Evolutionary conservation across 805 yeast species (phyloP).

Genomic region (Lipomyces starkeyi): DNA sequence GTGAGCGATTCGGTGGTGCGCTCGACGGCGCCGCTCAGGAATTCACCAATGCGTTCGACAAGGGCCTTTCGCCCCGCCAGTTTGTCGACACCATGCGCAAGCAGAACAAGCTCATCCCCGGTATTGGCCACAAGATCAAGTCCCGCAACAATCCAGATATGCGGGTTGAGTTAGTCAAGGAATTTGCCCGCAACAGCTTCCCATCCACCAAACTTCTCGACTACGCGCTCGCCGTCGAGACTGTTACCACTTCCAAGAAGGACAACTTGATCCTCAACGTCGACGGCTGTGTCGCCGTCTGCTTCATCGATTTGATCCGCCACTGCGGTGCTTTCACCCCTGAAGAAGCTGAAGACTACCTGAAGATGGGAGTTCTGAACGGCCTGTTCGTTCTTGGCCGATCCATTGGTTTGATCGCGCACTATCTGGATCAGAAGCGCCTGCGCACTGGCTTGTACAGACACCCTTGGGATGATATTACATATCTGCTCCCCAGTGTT

Average conservation of each 20-base stretch:
- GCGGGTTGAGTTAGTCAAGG: constrained; percentile 56
- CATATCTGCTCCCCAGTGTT: constrained; percentile 43
- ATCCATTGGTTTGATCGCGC: constrained; percentile 55
- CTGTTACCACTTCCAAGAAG: constrained; percentile 57
- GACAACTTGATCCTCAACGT: constrained; percentile 54
- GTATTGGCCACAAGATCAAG: constrained; percentile 56
- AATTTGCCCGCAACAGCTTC: constrained; percentile 53
- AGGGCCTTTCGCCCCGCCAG: constrained; percentile 54
- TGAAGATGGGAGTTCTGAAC: constrained; percentile 54
- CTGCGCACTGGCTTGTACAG: constrained; percentile 55
- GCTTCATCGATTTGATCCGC: constrained; percentile 53
- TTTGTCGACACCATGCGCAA: constrained; percentile 55
- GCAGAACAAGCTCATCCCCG: constrained; percentile 56
- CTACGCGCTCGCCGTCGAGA: constrained; percentile 56
- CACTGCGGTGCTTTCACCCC: constrained; percentile 53
- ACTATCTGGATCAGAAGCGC: constrained; percentile 55
- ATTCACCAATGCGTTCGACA: constrained; percentile 53
- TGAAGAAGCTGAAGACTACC: constrained; percentile 54
- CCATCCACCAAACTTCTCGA: constrained; percentile 52
- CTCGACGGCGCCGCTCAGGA: constrained; percentile 56
- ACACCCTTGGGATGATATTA: constrained; percentile 57
- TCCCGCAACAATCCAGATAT: constrained; percentile 56
- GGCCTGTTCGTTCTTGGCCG: constrained; percentile 55
- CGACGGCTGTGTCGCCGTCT: constrained; percentile 55
- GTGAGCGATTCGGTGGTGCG: constrained; percentile 56